A percentile compares a stretch with the other conserved stretches of the same genome.
Conservation (phyloP, 345 rosid genomes). For the Salix koriyanagi region DNA sequence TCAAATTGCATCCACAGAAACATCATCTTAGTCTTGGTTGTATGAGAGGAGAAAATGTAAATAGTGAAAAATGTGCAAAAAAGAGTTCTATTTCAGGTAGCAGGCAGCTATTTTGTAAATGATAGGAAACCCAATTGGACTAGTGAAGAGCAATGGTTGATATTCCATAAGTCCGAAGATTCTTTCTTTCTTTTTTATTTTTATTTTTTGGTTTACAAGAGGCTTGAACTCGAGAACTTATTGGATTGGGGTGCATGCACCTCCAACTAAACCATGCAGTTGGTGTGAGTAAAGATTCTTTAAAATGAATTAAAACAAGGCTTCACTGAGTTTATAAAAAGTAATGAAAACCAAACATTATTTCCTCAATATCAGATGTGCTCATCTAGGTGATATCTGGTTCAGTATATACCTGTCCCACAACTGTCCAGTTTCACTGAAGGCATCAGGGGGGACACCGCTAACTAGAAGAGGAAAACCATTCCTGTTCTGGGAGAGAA, state of each 20-base stretch:
- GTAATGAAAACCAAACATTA: conserved; percentile 4
- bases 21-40: neutral
- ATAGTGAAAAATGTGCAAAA: neutral
- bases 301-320: neutral
- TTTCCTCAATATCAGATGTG: neutral
- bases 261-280: too few species aligned
- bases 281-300: neutral
- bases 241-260: too few species aligned
- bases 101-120: neutral
- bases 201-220: too few species aligned
- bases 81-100: neutral
- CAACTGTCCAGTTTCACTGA: conserved; percentile 92
- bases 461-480: conserved; percentile 82
- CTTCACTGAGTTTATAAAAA: neutral
- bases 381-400: neutral
- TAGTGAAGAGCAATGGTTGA: neutral
- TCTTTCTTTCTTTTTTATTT: too few species aligned
- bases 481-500: conserved; percentile 56
- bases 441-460: conserved; percentile 95
- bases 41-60: neutral
- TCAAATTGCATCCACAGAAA: neutral
- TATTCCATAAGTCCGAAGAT: too few species aligned
- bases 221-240: too few species aligned
- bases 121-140: neutral
- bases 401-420: conserved; percentile 72